Evolutionary conservation across 2,329 filamentous ascomycete genomes (phyloP).

Genomic region (Clonostachys byssicola): DNA sequence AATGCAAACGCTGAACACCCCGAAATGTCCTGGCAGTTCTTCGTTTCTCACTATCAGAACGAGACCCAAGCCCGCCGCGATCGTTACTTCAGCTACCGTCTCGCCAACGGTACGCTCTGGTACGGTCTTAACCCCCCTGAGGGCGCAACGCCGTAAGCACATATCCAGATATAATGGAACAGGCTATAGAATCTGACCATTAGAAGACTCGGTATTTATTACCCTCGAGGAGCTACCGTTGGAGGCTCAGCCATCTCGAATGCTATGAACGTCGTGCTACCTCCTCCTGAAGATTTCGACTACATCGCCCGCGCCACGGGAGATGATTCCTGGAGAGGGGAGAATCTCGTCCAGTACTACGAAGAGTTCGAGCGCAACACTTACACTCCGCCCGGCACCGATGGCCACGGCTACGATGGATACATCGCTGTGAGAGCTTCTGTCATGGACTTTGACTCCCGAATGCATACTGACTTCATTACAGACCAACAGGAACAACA

Average conservation of each 20-base stretch:
- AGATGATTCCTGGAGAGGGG: background rate
- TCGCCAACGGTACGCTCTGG: slow-evolving; percentile 1
- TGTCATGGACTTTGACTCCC: background rate
- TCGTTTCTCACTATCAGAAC: slow-evolving; percentile 54
- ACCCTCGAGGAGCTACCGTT: slow-evolving; percentile 37
- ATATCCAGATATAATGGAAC: background rate
- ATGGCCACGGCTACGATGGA: slow-evolving; percentile 15
- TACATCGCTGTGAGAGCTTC: slow-evolving; percentile 16
- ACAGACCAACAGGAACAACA: slow-evolving; percentile 12
- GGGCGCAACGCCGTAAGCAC: slow-evolving; percentile 3
- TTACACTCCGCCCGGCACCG: slow-evolving; percentile 12
- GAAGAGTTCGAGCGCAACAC: slow-evolving; percentile 15
- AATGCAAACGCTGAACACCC: slow-evolving; percentile 4
- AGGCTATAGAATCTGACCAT: too few species aligned
- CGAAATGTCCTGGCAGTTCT: slow-evolving; percentile 49
- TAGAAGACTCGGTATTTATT: slow-evolving; percentile 28
- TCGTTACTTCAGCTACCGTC: background rate
- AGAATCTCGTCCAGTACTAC: slow-evolving; percentile 14
- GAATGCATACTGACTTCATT: background rate
- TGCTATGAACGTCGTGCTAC: slow-evolving; percentile 29
- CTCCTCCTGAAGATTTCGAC: slow-evolving; percentile 28
- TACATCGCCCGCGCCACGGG: background rate
- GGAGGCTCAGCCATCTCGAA: slow-evolving; percentile 32
- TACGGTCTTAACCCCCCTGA: slow-evolving; percentile 2
- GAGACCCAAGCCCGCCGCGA: background rate